These are phyloP conservation scores for Tuber aestivum DNA, from an alignment of 495 filamentous ascomycete species.

Conservation along the genomic window DNA sequence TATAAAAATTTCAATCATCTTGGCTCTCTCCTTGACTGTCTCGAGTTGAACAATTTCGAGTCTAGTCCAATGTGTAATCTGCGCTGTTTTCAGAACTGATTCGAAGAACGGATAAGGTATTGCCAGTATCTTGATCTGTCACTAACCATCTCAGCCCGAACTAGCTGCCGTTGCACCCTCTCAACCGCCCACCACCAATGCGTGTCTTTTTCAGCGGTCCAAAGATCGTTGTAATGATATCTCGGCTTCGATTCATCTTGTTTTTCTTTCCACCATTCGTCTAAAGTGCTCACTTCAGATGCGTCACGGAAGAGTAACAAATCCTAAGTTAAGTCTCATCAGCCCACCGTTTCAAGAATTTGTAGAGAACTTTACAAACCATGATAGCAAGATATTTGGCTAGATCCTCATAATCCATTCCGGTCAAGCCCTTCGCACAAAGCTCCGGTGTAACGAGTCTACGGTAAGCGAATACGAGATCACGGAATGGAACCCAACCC, in stretches of 20 bases:
- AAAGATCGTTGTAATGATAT: background rate
- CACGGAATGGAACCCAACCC: conserved; percentile 22
- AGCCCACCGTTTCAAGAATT: background rate
- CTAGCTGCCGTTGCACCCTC: conserved; percentile 20
- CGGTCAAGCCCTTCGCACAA: conserved; percentile 13
- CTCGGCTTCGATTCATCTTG: background rate
- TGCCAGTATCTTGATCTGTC: too few relatives aligned
- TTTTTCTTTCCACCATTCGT: conserved; percentile 23
- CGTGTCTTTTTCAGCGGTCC: background rate
- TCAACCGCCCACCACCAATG: conserved; percentile 19
- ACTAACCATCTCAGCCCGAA: conserved; percentile 26
- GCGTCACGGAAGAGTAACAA: conserved; percentile 32
- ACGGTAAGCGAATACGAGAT: conserved; percentile 20
- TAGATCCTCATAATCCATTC: conserved; percentile 22
- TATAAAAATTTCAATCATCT: conserved; percentile 26
- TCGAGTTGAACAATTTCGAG: conserved; percentile 26
- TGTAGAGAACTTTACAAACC: conserved; percentile 5
- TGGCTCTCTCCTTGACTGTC: conserved; percentile 8
- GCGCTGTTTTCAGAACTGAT: background rate
- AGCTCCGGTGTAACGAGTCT: conserved; percentile 22
- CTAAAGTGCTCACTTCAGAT: conserved; percentile 27
- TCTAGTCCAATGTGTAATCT: conserved; percentile 31
- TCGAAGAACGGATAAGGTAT: background rate
- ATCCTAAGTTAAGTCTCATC: conserved; percentile 19
- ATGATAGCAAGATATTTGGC: conserved; percentile 26